Conservation (phyloP, 306 rosid species). For the Vigna unguiculata region DNA sequence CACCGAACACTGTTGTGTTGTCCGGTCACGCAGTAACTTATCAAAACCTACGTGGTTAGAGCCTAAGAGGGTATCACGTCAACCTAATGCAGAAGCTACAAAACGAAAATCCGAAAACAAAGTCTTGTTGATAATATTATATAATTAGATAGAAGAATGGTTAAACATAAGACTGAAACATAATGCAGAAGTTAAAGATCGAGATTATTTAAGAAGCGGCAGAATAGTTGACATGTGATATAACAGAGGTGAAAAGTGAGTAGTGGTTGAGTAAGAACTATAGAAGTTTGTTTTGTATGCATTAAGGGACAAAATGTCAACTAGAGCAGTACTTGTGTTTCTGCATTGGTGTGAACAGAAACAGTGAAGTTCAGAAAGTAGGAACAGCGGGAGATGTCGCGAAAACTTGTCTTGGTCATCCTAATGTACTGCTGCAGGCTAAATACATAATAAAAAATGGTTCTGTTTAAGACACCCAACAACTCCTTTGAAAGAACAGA, state of each 20-base stretch:
- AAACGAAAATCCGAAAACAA: neutral
- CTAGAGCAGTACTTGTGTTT: slow-evolving; percentile 38
- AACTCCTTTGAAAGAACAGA: slow-evolving; percentile 39
- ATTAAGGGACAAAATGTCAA: slow-evolving; percentile 53
- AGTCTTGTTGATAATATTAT: neutral
- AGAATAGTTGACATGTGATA: slow-evolving; percentile 56
- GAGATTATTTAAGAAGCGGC: slow-evolving; percentile 33
- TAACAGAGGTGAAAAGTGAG: slow-evolving; percentile 48
- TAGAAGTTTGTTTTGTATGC: slow-evolving; percentile 36
- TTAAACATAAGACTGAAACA: slow-evolving; percentile 5
- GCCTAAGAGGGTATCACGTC: neutral
- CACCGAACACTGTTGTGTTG: slow-evolving; percentile 18
- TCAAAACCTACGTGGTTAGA: slow-evolving; percentile 18
- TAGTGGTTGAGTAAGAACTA: slow-evolving; percentile 66
- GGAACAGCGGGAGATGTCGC: slow-evolving; percentile 51
- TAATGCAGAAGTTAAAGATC: slow-evolving; percentile 17
- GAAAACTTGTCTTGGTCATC: slow-evolving; percentile 37
- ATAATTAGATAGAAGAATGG: neutral
- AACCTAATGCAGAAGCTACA: slow-evolving; percentile 8
- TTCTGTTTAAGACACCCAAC: slow-evolving; percentile 40
- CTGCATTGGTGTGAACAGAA: slow-evolving; percentile 45
- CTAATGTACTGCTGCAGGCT: neutral
- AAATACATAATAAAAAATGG: slow-evolving; percentile 17
- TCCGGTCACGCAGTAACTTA: neutral
- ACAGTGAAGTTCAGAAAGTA: slow-evolving; percentile 46